These are phyloP conservation scores for Leucoagaricus sp. DNA, from an alignment of 1,284 basidiomycete species.

Conservation along the genomic window DNA sequence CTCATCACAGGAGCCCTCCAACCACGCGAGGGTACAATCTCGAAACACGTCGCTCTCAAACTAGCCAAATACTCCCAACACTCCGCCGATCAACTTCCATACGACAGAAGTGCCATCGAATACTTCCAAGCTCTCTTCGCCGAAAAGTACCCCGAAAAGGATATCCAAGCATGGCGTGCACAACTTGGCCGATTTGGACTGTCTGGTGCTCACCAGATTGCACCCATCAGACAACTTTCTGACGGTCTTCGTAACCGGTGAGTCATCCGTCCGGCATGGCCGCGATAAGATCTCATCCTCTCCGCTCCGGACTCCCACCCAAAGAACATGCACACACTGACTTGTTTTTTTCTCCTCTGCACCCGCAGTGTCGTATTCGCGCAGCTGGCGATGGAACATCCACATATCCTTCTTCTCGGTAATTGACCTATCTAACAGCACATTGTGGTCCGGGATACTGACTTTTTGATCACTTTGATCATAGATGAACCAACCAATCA, in stretches of 20 bases:
- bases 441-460: no score
- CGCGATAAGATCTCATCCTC: constrained; percentile 16
- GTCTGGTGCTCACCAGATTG: constrained; percentile 91
- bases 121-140: constrained; percentile 86
- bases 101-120: constrained; percentile 91
- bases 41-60: constrained; percentile 89
- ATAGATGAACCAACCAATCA: constrained; percentile 90
- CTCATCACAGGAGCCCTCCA: constrained; percentile 88
- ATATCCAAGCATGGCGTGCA: constrained; percentile 87
- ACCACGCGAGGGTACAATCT: constrained; percentile 84
- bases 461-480: constrained; percentile 10
- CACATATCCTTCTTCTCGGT: constrained; percentile 87
- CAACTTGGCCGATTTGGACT: constrained; percentile 97
- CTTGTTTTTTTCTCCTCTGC: neutral
- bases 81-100: constrained; percentile 97
- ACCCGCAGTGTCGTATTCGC: constrained; percentile 81
- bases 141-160: constrained; percentile 94
- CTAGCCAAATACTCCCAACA: constrained; percentile 98
- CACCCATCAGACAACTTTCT: constrained; percentile 91
- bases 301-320: no score
- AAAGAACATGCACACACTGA: no score
- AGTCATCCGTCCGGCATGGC: neutral
- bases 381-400: constrained; percentile 92
- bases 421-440: no score
- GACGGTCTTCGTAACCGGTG: constrained; percentile 94